phyloP scores from a whole-genome alignment of 139 green algal genomes.

The Chlorella sp. region DNA sequence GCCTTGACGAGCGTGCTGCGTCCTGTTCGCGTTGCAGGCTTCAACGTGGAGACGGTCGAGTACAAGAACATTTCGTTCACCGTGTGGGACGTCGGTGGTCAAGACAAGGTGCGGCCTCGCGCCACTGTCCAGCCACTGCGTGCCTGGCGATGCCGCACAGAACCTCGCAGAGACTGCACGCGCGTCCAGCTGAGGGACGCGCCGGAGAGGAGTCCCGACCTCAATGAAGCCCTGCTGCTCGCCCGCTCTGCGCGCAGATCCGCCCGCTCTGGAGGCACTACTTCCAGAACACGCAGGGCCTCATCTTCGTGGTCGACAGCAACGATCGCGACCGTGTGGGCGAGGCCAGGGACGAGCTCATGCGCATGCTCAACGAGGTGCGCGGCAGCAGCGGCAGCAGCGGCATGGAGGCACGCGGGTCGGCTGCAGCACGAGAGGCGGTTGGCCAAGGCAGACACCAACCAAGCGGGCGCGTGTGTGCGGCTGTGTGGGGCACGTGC shows the following conservation, averaged over 20 bases:
- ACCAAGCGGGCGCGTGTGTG: too few relatives aligned
- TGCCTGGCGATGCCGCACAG: too few relatives aligned
- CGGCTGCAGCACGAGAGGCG: too few relatives aligned
- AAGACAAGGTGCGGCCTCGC: conserved; percentile 91
- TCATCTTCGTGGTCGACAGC: conserved; percentile 99
- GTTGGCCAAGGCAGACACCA: too few relatives aligned
- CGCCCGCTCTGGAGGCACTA: conserved; percentile 93
- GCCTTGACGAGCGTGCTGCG: too few relatives aligned
- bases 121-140: too few relatives aligned
- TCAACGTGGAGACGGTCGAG: conserved; percentile 97
- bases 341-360: conserved; percentile 95
- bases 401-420: too few relatives aligned
- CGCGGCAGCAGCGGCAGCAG: not conserved
- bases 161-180: too few relatives aligned
- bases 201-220: too few relatives aligned
- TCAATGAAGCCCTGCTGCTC: not conserved
- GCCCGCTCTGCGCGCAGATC: conserved; percentile 57
- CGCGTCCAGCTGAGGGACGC: too few relatives aligned
- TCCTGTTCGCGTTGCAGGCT: too few relatives aligned
- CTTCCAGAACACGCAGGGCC: conserved; percentile 97
- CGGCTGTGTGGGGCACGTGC: too few relatives aligned
- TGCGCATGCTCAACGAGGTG: conserved; percentile 98
- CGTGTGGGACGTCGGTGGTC: conserved; percentile 92
- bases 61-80: conserved; percentile 98
- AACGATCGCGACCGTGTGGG: conserved; percentile 88